Evolutionary conservation across 2,329 filamentous ascomycete genomes (phyloP).

Genomic region (Scleromitrula shiraiana): DNA sequence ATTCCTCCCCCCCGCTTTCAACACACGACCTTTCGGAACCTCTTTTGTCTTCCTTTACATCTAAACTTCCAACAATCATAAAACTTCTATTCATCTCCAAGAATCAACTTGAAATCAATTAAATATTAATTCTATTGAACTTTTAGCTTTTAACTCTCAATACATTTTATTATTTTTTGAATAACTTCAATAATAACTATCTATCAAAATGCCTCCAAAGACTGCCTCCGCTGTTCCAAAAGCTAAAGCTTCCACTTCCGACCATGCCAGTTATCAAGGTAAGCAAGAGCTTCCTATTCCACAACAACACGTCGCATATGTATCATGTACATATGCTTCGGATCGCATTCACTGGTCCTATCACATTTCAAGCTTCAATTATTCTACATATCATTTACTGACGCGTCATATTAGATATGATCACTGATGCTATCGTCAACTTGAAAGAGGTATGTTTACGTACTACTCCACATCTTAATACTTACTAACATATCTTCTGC

Average conservation of each 20-base stretch:
- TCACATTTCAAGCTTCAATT: constrained; percentile 28
- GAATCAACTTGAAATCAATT: neutral
- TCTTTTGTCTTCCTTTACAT: neutral
- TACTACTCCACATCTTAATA: neutral
- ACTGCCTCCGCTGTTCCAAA: constrained; percentile 46
- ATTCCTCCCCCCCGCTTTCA: constrained; percentile 2
- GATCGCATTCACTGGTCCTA: constrained; percentile 49
- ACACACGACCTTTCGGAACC: constrained; percentile 3
- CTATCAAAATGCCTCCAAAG: constrained; percentile 55
- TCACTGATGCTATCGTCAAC: constrained; percentile 29
- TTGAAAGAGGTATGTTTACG: constrained; percentile 27
- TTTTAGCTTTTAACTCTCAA: neutral
- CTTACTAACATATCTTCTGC: constrained; percentile 13
- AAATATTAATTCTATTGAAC: neutral
- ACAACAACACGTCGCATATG: constrained; percentile 38
- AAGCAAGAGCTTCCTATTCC: constrained; percentile 38
- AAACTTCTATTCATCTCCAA: neutral
- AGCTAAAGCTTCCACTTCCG: constrained; percentile 46
- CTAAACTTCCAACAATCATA: neutral
- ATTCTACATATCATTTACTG: constrained; percentile 12
- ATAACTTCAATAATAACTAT: constrained; percentile 5
- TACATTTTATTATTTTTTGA: constrained; percentile 8
- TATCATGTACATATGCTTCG: constrained; percentile 31
- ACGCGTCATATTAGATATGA: constrained; percentile 27
- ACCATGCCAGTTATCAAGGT: constrained; percentile 61